Conservation (phyloP, 805 yeast genomes). For the Metschnikowia lochheadii region DNA sequence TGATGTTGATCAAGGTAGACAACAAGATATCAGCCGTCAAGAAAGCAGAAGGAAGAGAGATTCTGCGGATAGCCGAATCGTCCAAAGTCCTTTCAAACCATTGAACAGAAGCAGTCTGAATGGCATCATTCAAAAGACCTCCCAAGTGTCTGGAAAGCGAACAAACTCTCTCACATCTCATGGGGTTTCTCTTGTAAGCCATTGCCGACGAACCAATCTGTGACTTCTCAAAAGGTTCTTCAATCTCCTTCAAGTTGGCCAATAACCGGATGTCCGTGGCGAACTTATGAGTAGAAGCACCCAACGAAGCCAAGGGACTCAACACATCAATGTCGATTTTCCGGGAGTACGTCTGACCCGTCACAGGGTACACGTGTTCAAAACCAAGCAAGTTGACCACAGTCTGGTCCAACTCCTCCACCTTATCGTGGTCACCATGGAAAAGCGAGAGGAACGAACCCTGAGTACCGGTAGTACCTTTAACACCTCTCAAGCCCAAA, state of each 20-base stretch:
- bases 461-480: constrained; percentile 99
- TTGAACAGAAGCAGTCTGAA: constrained; percentile 95
- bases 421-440: constrained; percentile 96
- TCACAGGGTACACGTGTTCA: constrained; percentile 92
- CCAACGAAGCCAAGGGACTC: constrained; percentile 89
- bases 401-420: constrained; percentile 84
- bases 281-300: constrained; percentile 95
- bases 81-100: constrained; percentile 99
- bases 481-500: constrained; percentile 94
- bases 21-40: constrained; percentile 91
- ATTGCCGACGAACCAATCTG: constrained; percentile 98
- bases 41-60: constrained; percentile 93
- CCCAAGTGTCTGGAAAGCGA: constrained; percentile 96
- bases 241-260: constrained; percentile 95
- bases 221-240: constrained; percentile 97
- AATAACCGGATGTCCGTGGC: constrained; percentile 95
- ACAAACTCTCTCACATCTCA: constrained; percentile 98
- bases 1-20: constrained; percentile 84
- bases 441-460: constrained; percentile 92
- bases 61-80: constrained; percentile 97
- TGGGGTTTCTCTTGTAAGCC: constrained; percentile 99
- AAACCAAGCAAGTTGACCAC: constrained; percentile 93
- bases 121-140: constrained; percentile 85
- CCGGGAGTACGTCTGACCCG: constrained; percentile 99
- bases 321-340: constrained; percentile 94